Conservation (phyloP, 2,329 filamentous ascomycete species). For the Cercospora janseana region DNA sequence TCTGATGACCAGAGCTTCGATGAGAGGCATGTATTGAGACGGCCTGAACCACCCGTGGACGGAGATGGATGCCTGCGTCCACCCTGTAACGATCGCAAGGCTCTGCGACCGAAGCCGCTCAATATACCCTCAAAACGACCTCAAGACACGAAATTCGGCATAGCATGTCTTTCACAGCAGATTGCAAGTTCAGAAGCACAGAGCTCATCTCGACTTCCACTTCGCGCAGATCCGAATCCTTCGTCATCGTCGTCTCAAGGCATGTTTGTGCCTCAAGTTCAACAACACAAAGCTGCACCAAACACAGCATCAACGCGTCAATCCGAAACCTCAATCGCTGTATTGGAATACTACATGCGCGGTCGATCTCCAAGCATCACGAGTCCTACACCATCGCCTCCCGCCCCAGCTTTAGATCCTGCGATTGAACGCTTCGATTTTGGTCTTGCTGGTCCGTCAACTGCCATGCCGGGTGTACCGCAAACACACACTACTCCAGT, state of each 20-base stretch:
- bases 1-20: constrained; percentile 12
- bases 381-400: no score
- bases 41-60: neutral
- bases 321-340: constrained; percentile 34
- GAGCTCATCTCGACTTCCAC: no score
- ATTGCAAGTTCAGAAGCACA: no score
- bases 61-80: constrained; percentile 4
- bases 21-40: constrained; percentile 1
- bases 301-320: constrained; percentile 26
- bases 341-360: constrained; percentile 35
- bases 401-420: constrained; percentile 26
- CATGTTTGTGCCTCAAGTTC: no score
- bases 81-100: neutral
- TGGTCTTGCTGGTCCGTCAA: constrained; percentile 25
- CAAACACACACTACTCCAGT: no score
- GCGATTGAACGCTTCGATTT: constrained; percentile 34
- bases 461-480: constrained; percentile 6
- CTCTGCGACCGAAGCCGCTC: constrained; percentile 15
- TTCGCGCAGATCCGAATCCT: no score
- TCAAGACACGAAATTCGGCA: neutral
- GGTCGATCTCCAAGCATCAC: constrained; percentile 25
- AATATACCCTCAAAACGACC: constrained; percentile 13
- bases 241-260: no score
- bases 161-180: no score
- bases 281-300: constrained; percentile 13